These are phyloP conservation scores for Trametes cinnabarina DNA, from an alignment of 768 basidiomycete species.

Conservation along the genomic window DNA sequence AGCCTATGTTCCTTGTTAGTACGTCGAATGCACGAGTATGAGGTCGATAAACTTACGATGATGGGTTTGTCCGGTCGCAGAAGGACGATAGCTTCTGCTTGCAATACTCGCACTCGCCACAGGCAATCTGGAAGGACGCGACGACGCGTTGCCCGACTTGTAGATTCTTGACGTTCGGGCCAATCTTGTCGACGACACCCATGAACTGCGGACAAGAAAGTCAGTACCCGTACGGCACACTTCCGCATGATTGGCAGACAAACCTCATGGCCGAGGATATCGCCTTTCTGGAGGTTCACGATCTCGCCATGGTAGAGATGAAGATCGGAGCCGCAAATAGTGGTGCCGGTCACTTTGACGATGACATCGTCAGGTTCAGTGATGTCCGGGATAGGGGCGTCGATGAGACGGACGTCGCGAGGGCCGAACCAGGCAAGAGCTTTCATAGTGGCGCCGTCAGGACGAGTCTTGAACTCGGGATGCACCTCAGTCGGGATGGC, in stretches of 20 bases:
- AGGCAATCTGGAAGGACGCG: constrained; percentile 76
- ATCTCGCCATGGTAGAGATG: constrained; percentile 71
- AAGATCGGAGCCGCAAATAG: constrained; percentile 53
- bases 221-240: neutral
- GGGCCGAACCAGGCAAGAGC: constrained; percentile 69
- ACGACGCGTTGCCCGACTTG: constrained; percentile 69
- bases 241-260: neutral
- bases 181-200: constrained; percentile 66
- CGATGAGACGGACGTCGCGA: constrained; percentile 45
- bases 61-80: constrained; percentile 72
- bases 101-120: constrained; percentile 72
- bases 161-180: constrained; percentile 60
- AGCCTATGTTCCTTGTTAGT: constrained; percentile 34
- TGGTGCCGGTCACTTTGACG: constrained; percentile 71
- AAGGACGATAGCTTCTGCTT: constrained; percentile 69
- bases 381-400: constrained; percentile 54
- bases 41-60: constrained; percentile 41
- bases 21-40: neutral
- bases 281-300: constrained; percentile 63
- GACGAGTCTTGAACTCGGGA: constrained; percentile 45
- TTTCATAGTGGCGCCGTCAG: constrained; percentile 59
- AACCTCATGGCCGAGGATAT: constrained; percentile 74
- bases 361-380: constrained; percentile 76
- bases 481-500: constrained; percentile 39
- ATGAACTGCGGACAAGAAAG: constrained; percentile 44